Evolutionary conservation across 2,329 filamentous ascomycete genomes (phyloP), one percentile per base, ranked within the genome.

Genomic region (Fusarium nisikadoi): DNA sequence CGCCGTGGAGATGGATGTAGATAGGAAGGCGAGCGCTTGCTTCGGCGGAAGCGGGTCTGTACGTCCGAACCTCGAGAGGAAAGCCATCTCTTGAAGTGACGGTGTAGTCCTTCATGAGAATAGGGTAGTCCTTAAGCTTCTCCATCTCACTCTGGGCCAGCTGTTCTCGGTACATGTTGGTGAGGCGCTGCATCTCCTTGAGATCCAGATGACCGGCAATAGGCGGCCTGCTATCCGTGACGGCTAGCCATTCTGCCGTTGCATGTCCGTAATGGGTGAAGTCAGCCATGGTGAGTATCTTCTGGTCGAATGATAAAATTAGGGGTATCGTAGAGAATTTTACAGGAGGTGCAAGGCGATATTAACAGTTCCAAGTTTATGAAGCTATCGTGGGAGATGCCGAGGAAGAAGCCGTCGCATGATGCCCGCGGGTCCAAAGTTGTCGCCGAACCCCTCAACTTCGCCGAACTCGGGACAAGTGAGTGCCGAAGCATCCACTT

Each of bases 1-100:
- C 88, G 7, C 88, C 88, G 68, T 89, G 88, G 2, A 88, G 77
- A 68, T 87, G 85, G 25, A 87, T 76, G 60, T 85, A 87, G 1
- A 89, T 78, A 0, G 88, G 87, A 0, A 89, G 79, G 10, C 13
- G 80, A 64, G 6, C 77, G 86, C 83, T 8, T 5, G 38, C 38
- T 50, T 63, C 1, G 2, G 69, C 47, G 0, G 38, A 42, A 36
- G 39, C 43, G 0, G 76, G 76, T 14, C 76, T 61, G 17, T 77
- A 77, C 8, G 68, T 77, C 17, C 76, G 71, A 1, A 65, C 76
- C 13, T 76, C 68, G 0, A 77, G 53, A 2, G 62, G 14, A 4
- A 57, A 63, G 0, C 73, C 73, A 4, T 77, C 76, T 17, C 73
- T 43, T 5, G 75, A 65, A 2, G 66, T 52, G 12, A 77, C 62